phyloP scores from a whole-genome alignment of 352 stramenopile species.

The Phytophthora chlamydospora region DNA sequence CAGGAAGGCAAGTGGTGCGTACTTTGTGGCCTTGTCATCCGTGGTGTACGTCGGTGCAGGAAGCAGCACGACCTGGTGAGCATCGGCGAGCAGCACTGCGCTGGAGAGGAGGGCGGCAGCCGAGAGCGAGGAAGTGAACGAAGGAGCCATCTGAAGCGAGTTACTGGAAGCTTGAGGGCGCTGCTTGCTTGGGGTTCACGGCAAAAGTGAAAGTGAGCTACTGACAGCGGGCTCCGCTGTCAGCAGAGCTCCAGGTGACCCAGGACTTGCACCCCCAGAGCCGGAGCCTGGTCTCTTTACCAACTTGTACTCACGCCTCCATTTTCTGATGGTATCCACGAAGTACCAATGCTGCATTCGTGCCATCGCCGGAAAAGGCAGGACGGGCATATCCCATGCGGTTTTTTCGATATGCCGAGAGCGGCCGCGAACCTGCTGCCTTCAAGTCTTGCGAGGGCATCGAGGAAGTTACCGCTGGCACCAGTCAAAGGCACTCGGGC shows the following conservation, averaged over 20 bases:
- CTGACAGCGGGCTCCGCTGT: not conserved
- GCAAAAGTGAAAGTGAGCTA: slow-evolving; percentile 30
- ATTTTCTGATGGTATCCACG: slow-evolving; percentile 12
- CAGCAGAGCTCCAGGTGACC: slow-evolving; percentile 3
- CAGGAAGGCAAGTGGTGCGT: slow-evolving; percentile 52
- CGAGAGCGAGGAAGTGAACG: slow-evolving; percentile 29
- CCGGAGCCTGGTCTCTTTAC: slow-evolving; percentile 10
- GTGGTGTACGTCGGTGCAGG: slow-evolving; percentile 47
- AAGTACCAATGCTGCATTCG: not conserved
- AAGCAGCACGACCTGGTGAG: slow-evolving; percentile 47
- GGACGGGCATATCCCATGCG: slow-evolving; percentile 21
- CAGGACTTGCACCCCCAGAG: not conserved
- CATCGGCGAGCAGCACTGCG: slow-evolving; percentile 25
- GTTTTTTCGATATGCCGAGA: slow-evolving; percentile 29
- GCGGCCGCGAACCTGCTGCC: slow-evolving; percentile 26
- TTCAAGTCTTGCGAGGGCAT: slow-evolving; percentile 7
- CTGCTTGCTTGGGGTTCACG: slow-evolving; percentile 4
- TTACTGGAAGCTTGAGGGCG: slow-evolving; percentile 1
- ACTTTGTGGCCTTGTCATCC: slow-evolving; percentile 40
- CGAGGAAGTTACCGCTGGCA: too few relatives aligned
- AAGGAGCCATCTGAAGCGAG: slow-evolving; percentile 10
- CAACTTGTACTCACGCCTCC: slow-evolving; percentile 6
- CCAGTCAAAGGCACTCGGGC: too few relatives aligned
- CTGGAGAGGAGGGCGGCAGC: slow-evolving; percentile 29
- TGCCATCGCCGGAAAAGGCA: slow-evolving; percentile 29